Conservation (phyloP, 805 yeast genomes). For the Suhomyces pyralidae region DNA sequence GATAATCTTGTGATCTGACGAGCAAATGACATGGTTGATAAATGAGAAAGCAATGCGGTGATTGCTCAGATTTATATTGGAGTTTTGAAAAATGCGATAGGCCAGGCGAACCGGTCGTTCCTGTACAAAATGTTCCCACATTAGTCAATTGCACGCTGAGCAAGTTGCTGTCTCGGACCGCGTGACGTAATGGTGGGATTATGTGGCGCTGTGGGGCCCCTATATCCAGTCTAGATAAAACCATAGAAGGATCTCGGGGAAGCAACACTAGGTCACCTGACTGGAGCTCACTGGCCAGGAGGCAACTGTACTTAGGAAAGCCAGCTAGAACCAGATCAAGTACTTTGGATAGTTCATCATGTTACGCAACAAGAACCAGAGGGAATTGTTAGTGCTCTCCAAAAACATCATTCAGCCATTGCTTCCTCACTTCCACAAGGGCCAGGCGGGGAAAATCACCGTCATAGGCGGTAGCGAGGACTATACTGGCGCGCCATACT, state of each 20-base stretch:
- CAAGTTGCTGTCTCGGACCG: not conserved
- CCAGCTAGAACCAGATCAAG: not conserved
- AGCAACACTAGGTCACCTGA: not conserved
- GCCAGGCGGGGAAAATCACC: slow-evolving; percentile 84
- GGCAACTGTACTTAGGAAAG: not conserved
- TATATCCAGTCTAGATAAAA: not conserved
- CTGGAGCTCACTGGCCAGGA: not conserved
- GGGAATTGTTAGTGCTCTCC: slow-evolving; percentile 50
- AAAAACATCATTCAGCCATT: slow-evolving; percentile 72
- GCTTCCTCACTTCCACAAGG: slow-evolving; percentile 71
- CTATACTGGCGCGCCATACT: slow-evolving; percentile 96
- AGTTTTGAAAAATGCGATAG: not conserved
- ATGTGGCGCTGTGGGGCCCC: not conserved
- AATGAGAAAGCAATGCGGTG: not conserved
- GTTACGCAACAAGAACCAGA: slow-evolving; percentile 22
- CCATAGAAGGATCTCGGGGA: not conserved
- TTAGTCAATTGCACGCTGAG: not conserved
- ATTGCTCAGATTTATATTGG: not conserved
- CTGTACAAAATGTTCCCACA: not conserved
- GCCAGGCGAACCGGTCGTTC: not conserved
- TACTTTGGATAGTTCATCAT: not conserved
- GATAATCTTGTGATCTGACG: slow-evolving; percentile 22
- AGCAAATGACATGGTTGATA: slow-evolving; percentile 22
- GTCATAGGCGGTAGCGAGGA: slow-evolving; percentile 95
- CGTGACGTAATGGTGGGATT: not conserved